A percentile compares a stretch with the other conserved stretches of the same genome.
Evolutionary conservation across 1,284 basidiomycete genomes (phyloP).

Genomic region (Ceratobasidium sp.): DNA sequence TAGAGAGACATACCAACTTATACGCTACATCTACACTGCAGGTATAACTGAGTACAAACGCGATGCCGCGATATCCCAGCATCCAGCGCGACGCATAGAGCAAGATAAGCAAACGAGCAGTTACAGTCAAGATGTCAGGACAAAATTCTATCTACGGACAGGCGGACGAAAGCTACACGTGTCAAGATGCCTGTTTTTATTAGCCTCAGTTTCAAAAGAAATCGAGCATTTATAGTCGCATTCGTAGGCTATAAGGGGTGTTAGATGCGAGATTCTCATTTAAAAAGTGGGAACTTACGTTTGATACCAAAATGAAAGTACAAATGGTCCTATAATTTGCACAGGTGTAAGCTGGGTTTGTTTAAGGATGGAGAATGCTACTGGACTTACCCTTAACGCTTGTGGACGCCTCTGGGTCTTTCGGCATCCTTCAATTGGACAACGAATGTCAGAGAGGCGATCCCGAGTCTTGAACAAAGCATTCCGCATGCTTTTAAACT

Average conservation of each 20-base stretch:
- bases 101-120: neutral
- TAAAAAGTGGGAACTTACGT: constrained; percentile 14
- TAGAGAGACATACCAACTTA: neutral
- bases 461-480: constrained; percentile 9
- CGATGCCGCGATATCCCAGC: neutral
- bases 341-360: neutral
- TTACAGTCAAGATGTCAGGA: neutral
- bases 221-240: constrained; percentile 27
- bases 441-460: constrained; percentile 16
- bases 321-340: constrained; percentile 20
- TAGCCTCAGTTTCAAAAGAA: constrained; percentile 40
- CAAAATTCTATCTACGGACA: neutral
- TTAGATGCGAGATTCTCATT: too few species aligned
- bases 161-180: constrained; percentile 9
- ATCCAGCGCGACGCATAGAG: neutral
- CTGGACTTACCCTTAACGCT: constrained; percentile 17
- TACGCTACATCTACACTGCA: neutral
- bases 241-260: constrained; percentile 2
- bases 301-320: constrained; percentile 39
- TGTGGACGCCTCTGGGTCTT: constrained; percentile 37
- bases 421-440: constrained; percentile 12
- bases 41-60: neutral
- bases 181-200: constrained; percentile 37
- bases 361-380: neutral
- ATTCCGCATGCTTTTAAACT: constrained; percentile 13